Evolutionary conservation across 176 grass and related monocot species (phyloP).

Genomic region (Elaeis guineensis): DNA sequence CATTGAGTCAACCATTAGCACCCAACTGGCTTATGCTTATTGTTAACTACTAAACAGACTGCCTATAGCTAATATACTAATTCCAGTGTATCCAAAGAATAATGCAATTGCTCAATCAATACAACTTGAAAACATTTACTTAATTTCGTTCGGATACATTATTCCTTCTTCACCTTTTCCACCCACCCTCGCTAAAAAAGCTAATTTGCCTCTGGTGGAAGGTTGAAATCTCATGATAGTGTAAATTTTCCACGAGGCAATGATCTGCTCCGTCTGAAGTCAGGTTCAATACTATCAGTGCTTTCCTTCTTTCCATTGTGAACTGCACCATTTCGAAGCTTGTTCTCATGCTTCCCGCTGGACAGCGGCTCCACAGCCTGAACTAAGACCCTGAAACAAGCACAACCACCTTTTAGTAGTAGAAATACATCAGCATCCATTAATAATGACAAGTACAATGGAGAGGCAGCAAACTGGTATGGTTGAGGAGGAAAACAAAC

Average conservation of each 20-base stretch:
- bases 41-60: no score
- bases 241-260: slow-evolving; percentile 50
- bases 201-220: no score
- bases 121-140: no score
- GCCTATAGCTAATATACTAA: no score
- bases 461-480: no score
- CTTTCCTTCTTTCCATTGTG: slow-evolving; percentile 7
- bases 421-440: neutral
- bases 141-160: no score
- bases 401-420: neutral
- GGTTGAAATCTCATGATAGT: slow-evolving; percentile 16
- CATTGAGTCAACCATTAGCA: no score
- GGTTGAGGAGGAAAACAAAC: neutral
- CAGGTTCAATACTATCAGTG: slow-evolving; percentile 26
- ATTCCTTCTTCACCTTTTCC: no score
- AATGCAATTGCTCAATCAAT: no score
- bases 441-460: neutral
- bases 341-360: slow-evolving; percentile 43
- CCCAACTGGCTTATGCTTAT: no score
- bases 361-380: slow-evolving; percentile 39
- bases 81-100: no score
- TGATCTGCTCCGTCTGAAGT: slow-evolving; percentile 45
- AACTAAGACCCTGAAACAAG: slow-evolving; percentile 29
- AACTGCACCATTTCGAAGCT: slow-evolving; percentile 14
- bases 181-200: no score